Percentiles rank a stretch among this genome's conserved stretches.
Conservation (phyloP, 495 filamentous ascomycete species). For the Oidiodendron maius region DNA sequence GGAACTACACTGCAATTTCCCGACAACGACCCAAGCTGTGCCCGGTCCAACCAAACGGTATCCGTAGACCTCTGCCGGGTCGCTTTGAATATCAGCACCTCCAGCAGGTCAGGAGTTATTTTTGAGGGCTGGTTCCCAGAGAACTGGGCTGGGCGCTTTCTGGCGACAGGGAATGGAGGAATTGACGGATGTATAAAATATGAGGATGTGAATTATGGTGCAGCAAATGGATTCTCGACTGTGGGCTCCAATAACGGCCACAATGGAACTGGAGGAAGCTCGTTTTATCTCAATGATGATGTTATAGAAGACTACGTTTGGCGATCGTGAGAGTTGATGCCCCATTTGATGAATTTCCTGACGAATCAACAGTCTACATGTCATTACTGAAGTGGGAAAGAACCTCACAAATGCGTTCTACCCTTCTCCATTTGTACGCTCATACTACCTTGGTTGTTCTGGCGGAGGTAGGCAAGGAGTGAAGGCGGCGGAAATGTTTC, state of each 20-base stretch:
- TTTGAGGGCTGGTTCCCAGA: slow-evolving; percentile 55
- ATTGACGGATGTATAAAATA: slow-evolving; percentile 45
- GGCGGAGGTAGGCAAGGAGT: slow-evolving; percentile 55
- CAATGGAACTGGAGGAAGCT: slow-evolving; percentile 43
- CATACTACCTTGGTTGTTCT: slow-evolving; percentile 54
- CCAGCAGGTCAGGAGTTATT: slow-evolving; percentile 43
- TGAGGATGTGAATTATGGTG: slow-evolving; percentile 23
- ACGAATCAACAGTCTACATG: too few relatives aligned
- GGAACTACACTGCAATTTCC: slow-evolving; percentile 43
- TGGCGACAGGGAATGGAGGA: slow-evolving; percentile 53
- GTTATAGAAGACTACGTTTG: slow-evolving; percentile 37
- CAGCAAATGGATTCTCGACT: slow-evolving; percentile 45
- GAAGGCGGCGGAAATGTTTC: slow-evolving; percentile 44
- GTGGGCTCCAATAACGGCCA: slow-evolving; percentile 54
- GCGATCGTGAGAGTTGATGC: slow-evolving; percentile 26
- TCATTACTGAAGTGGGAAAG: slow-evolving; percentile 40
- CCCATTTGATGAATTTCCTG: too few relatives aligned
- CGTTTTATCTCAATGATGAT: slow-evolving; percentile 46
- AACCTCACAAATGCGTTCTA: slow-evolving; percentile 30
- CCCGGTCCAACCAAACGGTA: slow-evolving; percentile 32
- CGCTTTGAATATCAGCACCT: slow-evolving; percentile 49
- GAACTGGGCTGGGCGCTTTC: slow-evolving; percentile 42
- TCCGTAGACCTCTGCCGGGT: slow-evolving; percentile 49
- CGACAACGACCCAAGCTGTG: slow-evolving; percentile 40
- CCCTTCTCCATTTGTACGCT: slow-evolving; percentile 22